phyloP scores from a whole-genome alignment of 2,329 filamentous ascomycete genomes.

The Botrytis medusae region DNA sequence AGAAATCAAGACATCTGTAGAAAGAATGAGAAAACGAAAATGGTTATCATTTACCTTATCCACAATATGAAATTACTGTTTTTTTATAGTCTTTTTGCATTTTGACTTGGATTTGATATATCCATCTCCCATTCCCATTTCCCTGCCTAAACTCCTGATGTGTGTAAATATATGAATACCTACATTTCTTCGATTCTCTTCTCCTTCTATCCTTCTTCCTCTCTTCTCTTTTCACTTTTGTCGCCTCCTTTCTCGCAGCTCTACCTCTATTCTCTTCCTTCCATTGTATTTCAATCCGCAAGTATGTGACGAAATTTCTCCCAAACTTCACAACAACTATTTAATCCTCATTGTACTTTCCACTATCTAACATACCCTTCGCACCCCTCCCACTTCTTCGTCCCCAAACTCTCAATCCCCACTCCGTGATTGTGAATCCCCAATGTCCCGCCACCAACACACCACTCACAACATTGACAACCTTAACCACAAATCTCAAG shows the following conservation, averaged over 20 bases:
- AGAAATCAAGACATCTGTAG: not conserved
- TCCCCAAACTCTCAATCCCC: conserved; percentile 60
- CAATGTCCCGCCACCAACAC: conserved; percentile 93
- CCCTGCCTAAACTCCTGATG: not conserved
- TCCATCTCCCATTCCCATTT: not conserved
- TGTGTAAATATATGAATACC: not conserved
- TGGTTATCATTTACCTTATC: not conserved
- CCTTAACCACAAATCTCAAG: conserved; percentile 71
- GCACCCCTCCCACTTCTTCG: conserved; percentile 38
- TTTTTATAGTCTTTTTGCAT: not conserved
- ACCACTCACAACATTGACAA: conserved; percentile 88
- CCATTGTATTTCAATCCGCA: not conserved
- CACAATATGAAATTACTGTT: not conserved
- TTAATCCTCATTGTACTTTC: conserved; percentile 32
- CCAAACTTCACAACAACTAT: not conserved
- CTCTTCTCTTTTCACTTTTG: not conserved
- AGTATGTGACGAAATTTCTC: not conserved
- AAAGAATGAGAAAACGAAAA: not conserved
- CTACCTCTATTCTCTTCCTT: not conserved
- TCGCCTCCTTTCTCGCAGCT: not conserved
- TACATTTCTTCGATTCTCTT: not conserved
- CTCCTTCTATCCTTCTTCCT: not conserved
- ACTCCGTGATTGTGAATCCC: conserved; percentile 83
- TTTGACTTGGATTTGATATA: not conserved
- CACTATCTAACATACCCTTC: conserved; percentile 42